phyloP scores from a whole-genome alignment of 441 rosid genomes.

The Erysimum cheiri region DNA sequence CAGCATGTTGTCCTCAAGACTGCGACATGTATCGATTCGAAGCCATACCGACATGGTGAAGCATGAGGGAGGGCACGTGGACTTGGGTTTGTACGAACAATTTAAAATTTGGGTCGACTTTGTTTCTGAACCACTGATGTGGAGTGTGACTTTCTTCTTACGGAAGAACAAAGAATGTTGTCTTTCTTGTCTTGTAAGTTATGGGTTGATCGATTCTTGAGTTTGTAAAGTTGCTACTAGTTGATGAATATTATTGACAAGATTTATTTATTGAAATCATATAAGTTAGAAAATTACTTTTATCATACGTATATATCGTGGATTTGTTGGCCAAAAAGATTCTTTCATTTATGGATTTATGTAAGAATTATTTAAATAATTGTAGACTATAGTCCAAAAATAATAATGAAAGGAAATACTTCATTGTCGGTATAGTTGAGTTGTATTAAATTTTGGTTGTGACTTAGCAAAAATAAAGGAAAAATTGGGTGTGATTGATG shows the following conservation, averaged over 20 bases:
- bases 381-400: slow-evolving; percentile 42
- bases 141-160: slow-evolving; percentile 28
- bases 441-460: slow-evolving; percentile 35
- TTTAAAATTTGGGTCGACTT: slow-evolving; percentile 9
- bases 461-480: slow-evolving; percentile 18
- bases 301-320: slow-evolving; percentile 10
- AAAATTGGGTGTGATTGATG: slow-evolving; percentile 19
- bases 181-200: slow-evolving; percentile 35
- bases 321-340: slow-evolving; percentile 21
- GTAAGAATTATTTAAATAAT: slow-evolving; percentile 22
- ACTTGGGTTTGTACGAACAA: slow-evolving; percentile 27
- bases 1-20: slow-evolving; percentile 65
- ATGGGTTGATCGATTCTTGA: slow-evolving; percentile 19
- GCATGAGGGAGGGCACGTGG: slow-evolving; percentile 33
- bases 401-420: slow-evolving; percentile 36
- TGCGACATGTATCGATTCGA: slow-evolving; percentile 16
- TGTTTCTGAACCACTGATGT: slow-evolving; percentile 27
- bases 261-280: not conserved
- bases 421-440: slow-evolving; percentile 44
- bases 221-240: slow-evolving; percentile 10
- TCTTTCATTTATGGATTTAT: slow-evolving; percentile 34
- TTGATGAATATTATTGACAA: slow-evolving; percentile 7
- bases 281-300: slow-evolving; percentile 40
- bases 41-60: slow-evolving; percentile 34
- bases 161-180: slow-evolving; percentile 10